These are phyloP conservation scores for Piper betle DNA, from an alignment of 164 flowering plant genomes.

Conservation along the genomic window DNA sequence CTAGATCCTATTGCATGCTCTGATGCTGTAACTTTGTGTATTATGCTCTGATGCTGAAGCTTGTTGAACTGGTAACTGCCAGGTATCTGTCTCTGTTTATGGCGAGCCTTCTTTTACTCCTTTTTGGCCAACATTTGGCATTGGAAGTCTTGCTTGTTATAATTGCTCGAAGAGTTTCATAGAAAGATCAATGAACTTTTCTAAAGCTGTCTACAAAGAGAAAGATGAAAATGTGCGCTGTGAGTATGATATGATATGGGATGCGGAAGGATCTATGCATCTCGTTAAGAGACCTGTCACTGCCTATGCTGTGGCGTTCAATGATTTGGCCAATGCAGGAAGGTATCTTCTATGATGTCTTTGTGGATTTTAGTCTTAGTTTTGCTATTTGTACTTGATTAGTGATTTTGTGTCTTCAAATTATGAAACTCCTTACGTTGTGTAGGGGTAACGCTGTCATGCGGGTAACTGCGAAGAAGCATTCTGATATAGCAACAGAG, in stretches of 20 bases:
- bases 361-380: not conserved
- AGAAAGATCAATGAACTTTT: slow-evolving; percentile 18
- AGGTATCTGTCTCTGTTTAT: slow-evolving; percentile 63
- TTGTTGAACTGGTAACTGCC: slow-evolving; percentile 9
- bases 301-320: slow-evolving; percentile 14
- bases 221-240: slow-evolving; percentile 68
- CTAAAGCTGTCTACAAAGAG: slow-evolving; percentile 33
- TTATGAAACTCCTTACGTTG: not conserved
- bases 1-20: too few relatives aligned
- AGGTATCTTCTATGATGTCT: slow-evolving; percentile 29
- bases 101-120: slow-evolving; percentile 42
- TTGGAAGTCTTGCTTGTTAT: slow-evolving; percentile 16
- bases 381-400: not conserved
- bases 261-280: slow-evolving; percentile 91
- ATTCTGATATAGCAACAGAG: slow-evolving; percentile 21
- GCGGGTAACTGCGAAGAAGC: slow-evolving; percentile 54
- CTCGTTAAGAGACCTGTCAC: slow-evolving; percentile 45
- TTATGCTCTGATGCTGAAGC: not conserved
- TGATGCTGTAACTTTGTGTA: not conserved
- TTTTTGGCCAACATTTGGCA: slow-evolving; percentile 55
- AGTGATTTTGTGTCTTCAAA: not conserved
- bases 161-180: slow-evolving; percentile 12
- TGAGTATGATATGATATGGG: slow-evolving; percentile 92
- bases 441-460: slow-evolving; percentile 70
- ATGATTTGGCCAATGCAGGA: slow-evolving; percentile 27